These are phyloP conservation scores for Yamadazyma oceani DNA, from an alignment of 1,139 yeast species.

Conservation along the genomic window DNA sequence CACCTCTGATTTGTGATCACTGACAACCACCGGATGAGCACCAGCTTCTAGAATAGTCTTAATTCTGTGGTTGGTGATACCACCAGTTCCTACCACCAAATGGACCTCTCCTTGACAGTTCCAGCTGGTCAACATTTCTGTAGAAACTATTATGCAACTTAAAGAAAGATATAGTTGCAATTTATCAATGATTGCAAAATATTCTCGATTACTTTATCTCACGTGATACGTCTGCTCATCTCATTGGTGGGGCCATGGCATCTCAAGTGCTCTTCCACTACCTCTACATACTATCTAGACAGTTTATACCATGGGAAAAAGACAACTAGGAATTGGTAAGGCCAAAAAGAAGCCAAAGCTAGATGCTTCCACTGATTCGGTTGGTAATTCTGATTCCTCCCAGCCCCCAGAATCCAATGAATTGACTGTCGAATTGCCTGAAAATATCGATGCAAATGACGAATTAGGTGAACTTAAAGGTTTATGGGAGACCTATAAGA, in stretches of 20 bases:
- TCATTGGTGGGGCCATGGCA: too few relatives aligned
- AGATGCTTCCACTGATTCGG: constrained; percentile 15
- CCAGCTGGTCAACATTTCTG: constrained; percentile 18
- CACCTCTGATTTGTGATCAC: constrained; percentile 15
- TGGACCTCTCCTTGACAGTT: constrained; percentile 55
- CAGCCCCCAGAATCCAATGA: constrained; percentile 30
- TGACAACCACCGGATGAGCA: constrained; percentile 56
- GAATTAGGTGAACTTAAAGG: constrained; percentile 73
- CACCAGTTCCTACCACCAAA: constrained; percentile 56
- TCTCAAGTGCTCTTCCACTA: neutral
- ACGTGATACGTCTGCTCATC: too few relatives aligned
- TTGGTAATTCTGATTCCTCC: constrained; percentile 16
- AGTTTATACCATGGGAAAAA: constrained; percentile 52
- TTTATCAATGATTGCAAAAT: too few relatives aligned
- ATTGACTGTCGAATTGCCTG: constrained; percentile 68
- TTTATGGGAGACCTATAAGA: constrained; percentile 60
- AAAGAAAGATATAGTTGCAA: too few relatives aligned
- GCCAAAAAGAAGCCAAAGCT: constrained; percentile 51
- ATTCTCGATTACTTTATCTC: constrained; percentile 2
- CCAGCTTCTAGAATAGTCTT: constrained; percentile 53
- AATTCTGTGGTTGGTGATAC: constrained; percentile 51
- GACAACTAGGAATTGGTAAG: constrained; percentile 83
- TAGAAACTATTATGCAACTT: too few relatives aligned
- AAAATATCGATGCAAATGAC: constrained; percentile 72
- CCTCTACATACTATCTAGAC: too few relatives aligned